phyloP scores from a whole-genome alignment of 768 basidiomycete species.

The Hygrophoropsis aurantiaca region DNA sequence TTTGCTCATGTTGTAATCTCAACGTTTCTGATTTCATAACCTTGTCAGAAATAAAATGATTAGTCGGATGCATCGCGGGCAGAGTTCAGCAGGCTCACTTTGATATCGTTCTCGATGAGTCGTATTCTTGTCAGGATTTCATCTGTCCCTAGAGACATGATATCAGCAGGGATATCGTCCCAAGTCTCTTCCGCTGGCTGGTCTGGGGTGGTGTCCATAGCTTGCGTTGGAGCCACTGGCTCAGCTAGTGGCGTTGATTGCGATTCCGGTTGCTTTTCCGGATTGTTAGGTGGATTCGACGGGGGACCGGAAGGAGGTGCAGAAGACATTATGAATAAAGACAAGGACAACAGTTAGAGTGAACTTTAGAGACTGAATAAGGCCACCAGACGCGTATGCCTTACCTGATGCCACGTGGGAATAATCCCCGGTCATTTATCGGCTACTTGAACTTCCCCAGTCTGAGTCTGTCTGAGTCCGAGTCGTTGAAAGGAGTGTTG shows the following conservation, averaged over 20 bases:
- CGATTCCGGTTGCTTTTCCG: conserved; percentile 54
- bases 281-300: conserved; percentile 47
- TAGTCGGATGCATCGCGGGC: neutral
- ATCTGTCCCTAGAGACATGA: conserved; percentile 73
- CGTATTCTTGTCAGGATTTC: conserved; percentile 88
- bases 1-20: conserved; percentile 91
- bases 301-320: conserved; percentile 55
- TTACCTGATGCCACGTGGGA: neutral
- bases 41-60: conserved; percentile 37
- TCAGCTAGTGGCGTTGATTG: conserved; percentile 29
- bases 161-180: conserved; percentile 90
- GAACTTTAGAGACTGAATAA: neutral
- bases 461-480: too few relatives aligned
- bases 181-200: conserved; percentile 75
- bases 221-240: conserved; percentile 32
- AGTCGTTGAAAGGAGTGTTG: too few relatives aligned
- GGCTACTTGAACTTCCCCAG: neutral
- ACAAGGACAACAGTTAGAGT: conserved; percentile 5
- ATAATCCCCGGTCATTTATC: neutral
- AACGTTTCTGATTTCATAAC: conserved; percentile 96
- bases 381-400: conserved; percentile 24
- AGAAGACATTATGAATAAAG: conserved; percentile 49
- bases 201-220: conserved; percentile 80
- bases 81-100: conserved; percentile 46
- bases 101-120: conserved; percentile 96